These are phyloP conservation scores for Pseudocercospora fuligena DNA, from an alignment of 2,329 filamentous ascomycete species.

Conservation along the genomic window DNA sequence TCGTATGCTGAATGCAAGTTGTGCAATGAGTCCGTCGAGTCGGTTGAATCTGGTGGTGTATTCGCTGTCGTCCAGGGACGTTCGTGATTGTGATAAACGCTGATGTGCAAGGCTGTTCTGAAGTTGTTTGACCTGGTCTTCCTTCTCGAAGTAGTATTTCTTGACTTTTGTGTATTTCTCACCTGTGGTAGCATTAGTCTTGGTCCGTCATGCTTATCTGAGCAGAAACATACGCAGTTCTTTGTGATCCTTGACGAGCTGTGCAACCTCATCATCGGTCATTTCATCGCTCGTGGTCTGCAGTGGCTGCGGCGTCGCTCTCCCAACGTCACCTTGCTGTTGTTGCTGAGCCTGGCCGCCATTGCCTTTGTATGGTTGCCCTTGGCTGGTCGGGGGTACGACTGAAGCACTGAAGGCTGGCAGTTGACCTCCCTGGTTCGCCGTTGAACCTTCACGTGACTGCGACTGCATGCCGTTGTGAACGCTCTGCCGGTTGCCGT, in stretches of 20 bases:
- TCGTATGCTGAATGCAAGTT: constrained; percentile 92
- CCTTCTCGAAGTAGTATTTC: constrained; percentile 93
- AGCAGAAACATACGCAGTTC: constrained; percentile 50
- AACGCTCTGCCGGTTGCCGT: constrained; percentile 41
- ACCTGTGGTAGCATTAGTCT: constrained; percentile 58
- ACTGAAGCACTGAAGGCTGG: constrained; percentile 52
- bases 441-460: constrained; percentile 35
- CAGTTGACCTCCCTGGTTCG: constrained; percentile 32
- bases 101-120: constrained; percentile 98
- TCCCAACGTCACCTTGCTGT: constrained; percentile 33
- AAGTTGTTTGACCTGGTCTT: constrained; percentile 85
- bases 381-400: constrained; percentile 51
- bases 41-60: constrained; percentile 88
- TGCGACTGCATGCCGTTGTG: constrained; percentile 37
- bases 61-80: constrained; percentile 92
- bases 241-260: constrained; percentile 56
- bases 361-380: constrained; percentile 46
- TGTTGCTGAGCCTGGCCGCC: constrained; percentile 32
- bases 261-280: constrained; percentile 53
- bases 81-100: constrained; percentile 90
- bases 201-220: neutral
- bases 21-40: constrained; percentile 90
- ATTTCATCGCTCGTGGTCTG: constrained; percentile 47
- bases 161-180: constrained; percentile 98
- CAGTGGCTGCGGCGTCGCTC: constrained; percentile 51